These are phyloP conservation scores for Catenaria anguillulae DNA, from an alignment of 371 early-diverging fungal genomes.

Conservation along the genomic window DNA sequence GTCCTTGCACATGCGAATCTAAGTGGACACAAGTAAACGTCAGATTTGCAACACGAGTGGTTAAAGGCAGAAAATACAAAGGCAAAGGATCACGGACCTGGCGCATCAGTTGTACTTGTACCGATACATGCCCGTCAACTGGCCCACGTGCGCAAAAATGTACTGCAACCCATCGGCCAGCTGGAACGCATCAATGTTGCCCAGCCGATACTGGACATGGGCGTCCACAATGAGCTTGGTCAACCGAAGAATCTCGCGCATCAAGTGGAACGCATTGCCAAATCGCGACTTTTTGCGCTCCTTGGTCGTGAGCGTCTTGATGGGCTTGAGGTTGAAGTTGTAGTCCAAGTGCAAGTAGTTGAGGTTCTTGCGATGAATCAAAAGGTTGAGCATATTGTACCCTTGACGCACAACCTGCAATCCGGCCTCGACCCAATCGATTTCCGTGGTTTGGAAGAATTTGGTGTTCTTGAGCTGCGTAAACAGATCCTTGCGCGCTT, in stretches of 20 bases:
- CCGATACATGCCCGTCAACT: conserved; percentile 98
- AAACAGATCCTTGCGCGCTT: conserved; percentile 85
- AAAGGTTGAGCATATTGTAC: conserved; percentile 93
- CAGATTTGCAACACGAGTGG: neutral
- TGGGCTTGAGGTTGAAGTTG: conserved; percentile 96
- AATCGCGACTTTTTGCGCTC: conserved; percentile 98
- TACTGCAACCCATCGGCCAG: conserved; percentile 95
- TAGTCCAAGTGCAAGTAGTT: conserved; percentile 96
- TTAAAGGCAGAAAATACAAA: neutral
- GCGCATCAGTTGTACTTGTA: conserved; percentile 98
- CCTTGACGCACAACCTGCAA: conserved; percentile 96
- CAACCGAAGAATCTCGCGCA: conserved; percentile 91
- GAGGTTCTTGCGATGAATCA: conserved; percentile 94
- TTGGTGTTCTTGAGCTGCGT: conserved; percentile 88
- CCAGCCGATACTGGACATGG: conserved; percentile 92
- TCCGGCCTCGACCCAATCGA: conserved; percentile 99
- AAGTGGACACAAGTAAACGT: too few species aligned
- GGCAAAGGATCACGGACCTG: conserved; percentile 92
- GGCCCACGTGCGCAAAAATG: conserved; percentile 97
- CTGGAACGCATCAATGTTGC: conserved; percentile 93
- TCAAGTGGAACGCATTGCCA: conserved; percentile 93
- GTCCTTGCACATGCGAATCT: conserved; percentile 53
- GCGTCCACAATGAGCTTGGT: conserved; percentile 96
- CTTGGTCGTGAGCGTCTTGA: conserved; percentile 97
- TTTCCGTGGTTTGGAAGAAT: conserved; percentile 93